Conservation (phyloP, 129 eudicot genomes). For the Logfia minima region DNA sequence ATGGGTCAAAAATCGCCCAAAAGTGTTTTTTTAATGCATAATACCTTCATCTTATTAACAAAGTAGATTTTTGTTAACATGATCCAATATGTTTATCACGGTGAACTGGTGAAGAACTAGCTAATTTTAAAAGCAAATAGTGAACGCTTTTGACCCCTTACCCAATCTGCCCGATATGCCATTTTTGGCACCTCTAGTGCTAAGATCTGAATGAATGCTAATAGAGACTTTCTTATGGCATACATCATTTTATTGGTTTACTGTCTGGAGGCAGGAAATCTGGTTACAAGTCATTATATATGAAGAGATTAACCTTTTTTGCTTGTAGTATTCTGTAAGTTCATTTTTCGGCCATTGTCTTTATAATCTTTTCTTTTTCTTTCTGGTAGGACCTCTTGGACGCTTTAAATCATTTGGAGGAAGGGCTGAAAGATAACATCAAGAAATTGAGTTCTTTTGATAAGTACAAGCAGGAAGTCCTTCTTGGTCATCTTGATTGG, state of each 20-base stretch:
- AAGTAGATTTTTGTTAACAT: background rate
- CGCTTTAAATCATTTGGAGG: slow-evolving; percentile 91
- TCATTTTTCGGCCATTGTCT: background rate
- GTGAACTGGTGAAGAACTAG: no score
- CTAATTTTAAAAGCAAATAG: background rate
- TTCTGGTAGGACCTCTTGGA: slow-evolving; percentile 80
- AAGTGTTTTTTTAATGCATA: background rate
- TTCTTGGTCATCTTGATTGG: slow-evolving; percentile 49
- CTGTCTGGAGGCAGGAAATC: background rate
- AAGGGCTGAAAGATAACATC: slow-evolving; percentile 75
- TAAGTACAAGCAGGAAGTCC: slow-evolving; percentile 49
- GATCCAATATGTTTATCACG: background rate
- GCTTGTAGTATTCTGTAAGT: background rate
- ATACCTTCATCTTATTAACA: background rate
- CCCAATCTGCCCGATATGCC: background rate
- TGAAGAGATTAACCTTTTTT: background rate
- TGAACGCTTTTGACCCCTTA: background rate
- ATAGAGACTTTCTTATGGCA: background rate
- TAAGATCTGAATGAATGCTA: background rate
- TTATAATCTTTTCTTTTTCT: background rate
- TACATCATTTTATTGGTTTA: background rate
- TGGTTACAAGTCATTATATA: background rate
- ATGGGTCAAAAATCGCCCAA: background rate
- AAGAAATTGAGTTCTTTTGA: slow-evolving; percentile 86
- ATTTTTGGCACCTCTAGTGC: background rate